phyloP scores from a whole-genome alignment of 2,329 filamentous ascomycete genomes.

The Pyrenochaeta sp. region DNA sequence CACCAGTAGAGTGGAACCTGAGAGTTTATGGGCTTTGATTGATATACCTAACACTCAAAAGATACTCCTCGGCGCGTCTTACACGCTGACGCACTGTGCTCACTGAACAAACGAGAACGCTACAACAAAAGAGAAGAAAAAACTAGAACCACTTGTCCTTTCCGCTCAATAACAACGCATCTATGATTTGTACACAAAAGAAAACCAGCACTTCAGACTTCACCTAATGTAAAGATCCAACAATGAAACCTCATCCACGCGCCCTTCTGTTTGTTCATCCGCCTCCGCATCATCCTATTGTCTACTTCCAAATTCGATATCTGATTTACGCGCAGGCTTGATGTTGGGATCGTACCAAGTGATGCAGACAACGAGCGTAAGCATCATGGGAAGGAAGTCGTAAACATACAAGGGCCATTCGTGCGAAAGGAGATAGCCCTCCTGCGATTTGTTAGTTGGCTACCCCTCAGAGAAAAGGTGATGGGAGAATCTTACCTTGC shows the following conservation, averaged over 20 bases:
- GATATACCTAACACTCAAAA: no score
- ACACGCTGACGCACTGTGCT: no score
- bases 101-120: no score
- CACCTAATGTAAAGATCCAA: conserved; percentile 13
- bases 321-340: conserved; percentile 22
- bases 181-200: no score
- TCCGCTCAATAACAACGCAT: no score
- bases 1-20: no score
- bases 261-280: background rate
- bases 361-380: conserved; percentile 31
- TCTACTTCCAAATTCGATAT: conserved; percentile 27
- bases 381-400: conserved; percentile 36
- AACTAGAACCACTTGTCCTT: no score
- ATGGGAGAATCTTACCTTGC: conserved; percentile 22
- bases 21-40: no score
- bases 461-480: background rate
- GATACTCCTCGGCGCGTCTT: no score
- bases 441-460: conserved; percentile 21
- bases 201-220: no score
- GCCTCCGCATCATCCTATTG: conserved; percentile 11
- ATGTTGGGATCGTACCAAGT: conserved; percentile 38
- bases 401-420: conserved; percentile 39
- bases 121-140: no score
- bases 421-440: conserved; percentile 32
- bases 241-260: conserved; percentile 9